Conservation (phyloP, 331 rosid species). For the Pyrus hybrid region DNA sequence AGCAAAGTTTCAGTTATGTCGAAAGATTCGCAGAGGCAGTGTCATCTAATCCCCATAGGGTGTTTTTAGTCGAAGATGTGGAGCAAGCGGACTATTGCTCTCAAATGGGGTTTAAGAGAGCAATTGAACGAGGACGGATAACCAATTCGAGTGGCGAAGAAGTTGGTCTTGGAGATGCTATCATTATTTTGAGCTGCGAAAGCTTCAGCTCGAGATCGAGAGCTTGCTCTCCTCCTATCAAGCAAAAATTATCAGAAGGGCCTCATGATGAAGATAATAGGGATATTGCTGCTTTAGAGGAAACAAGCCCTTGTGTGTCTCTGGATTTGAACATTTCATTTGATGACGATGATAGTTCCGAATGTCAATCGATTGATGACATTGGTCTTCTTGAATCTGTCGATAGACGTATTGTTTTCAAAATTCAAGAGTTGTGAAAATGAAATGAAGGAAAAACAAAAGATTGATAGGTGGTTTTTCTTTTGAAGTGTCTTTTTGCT, state of each 20-base stretch:
- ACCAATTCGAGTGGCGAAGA: conserved; percentile 52
- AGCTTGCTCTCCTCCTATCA: conserved; percentile 65
- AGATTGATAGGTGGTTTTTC: neutral
- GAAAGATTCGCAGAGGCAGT: conserved; percentile 63
- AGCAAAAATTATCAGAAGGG: conserved; percentile 22
- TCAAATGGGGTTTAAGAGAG: conserved; percentile 72
- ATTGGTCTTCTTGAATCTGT: conserved; percentile 80
- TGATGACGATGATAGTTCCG: conserved; percentile 44
- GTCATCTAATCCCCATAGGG: conserved; percentile 60
- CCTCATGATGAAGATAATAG: conserved; percentile 15
- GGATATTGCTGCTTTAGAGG: conserved; percentile 18
- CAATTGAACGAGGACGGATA: conserved; percentile 67
- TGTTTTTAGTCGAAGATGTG: conserved; percentile 78
- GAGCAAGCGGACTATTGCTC: conserved; percentile 78
- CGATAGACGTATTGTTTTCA: conserved; percentile 65
- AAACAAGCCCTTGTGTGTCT: conserved; percentile 44
- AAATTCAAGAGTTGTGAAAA: conserved; percentile 45
- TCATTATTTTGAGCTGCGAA: conserved; percentile 70
- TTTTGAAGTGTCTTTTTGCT: conserved; percentile 2
- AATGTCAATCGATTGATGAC: conserved; percentile 46
- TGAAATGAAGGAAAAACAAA: neutral
- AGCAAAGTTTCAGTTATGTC: conserved; percentile 59
- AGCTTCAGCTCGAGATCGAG: conserved; percentile 80
- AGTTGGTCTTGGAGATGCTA: conserved; percentile 58
- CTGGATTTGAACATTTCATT: conserved; percentile 89